phyloP scores from a whole-genome alignment of 2,329 filamentous ascomycete genomes.

The Cladosporium sp. region DNA sequence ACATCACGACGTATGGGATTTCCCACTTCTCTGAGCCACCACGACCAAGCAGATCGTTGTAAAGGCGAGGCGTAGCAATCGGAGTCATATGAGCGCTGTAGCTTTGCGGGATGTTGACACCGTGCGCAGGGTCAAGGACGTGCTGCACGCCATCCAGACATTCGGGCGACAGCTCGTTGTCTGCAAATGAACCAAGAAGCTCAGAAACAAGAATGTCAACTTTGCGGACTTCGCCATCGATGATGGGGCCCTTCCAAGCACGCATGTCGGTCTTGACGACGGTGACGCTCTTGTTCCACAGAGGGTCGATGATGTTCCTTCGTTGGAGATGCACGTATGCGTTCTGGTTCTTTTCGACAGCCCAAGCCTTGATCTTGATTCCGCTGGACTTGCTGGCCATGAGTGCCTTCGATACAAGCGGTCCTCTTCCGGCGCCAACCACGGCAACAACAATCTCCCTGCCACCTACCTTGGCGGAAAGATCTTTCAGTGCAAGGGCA shows the following conservation, averaged over 20 bases:
- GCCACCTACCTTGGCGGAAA: conserved; percentile 75
- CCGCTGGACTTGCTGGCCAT: conserved; percentile 74
- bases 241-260: conserved; percentile 80
- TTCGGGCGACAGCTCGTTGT: conserved; percentile 96
- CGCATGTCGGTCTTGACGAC: conserved; percentile 98
- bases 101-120: conserved; percentile 88
- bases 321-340: conserved; percentile 89
- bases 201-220: conserved; percentile 95
- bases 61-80: conserved; percentile 80
- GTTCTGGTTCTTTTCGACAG: conserved; percentile 97
- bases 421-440: conserved; percentile 88
- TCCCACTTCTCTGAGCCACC: conserved; percentile 65
- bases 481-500: conserved; percentile 76
- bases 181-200: conserved; percentile 89
- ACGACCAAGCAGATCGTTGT: conserved; percentile 74
- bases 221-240: conserved; percentile 57
- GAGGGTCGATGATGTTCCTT: conserved; percentile 68
- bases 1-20: conserved; percentile 90
- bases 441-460: conserved; percentile 80
- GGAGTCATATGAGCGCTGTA: conserved; percentile 96
- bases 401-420: conserved; percentile 83
- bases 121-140: conserved; percentile 74
- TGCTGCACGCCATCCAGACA: conserved; percentile 95
- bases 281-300: conserved; percentile 78
- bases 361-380: conserved; percentile 82